Base-by-base conservation (phyloP, 2,329 filamentous ascomycete species). In the Pseudocercospora cruenta region DNA sequence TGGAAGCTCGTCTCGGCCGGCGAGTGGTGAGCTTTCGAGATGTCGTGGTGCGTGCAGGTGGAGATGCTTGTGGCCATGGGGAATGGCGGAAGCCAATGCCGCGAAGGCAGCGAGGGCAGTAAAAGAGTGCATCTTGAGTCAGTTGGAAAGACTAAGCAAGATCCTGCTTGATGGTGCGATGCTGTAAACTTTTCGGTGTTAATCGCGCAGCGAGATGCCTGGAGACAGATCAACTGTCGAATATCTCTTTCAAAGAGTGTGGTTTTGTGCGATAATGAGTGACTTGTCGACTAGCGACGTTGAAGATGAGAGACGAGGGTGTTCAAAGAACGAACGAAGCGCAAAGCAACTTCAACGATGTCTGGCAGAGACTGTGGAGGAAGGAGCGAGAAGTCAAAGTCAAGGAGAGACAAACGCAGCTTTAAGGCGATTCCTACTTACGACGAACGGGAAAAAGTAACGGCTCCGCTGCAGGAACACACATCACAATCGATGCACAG, bases 211-310 rank as follows among this genome's bases (percentile, higher is more conserved):
- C 21, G 36, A 28, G 39, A 58, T 63, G 45, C 51, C 58, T 60
- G 22, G 31, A 16, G 67, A 65, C 64, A 70, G 64, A 60, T 51
- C 64, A 57, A 60, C 39, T 49, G 53, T 33, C 31, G 45, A 33
- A 21, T 14, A 16, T 31, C 58, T 65, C 63, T 65, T 39, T 65
- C 51, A 62, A 65, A 57, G 65, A 64, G 64, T 61, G 65, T 64
- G 58, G 53, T 60, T 67, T 24, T 54, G 9, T 54, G 33, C 51
- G 60, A 49, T 47, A 65, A 67, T 7, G 69, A 69, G 58, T 71
- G 69, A 63, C 58, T n/a, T 58, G 69, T 71, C 69, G 67, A 67
- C 65, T 67, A 62, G 67, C 67, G 69, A 71, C 69, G 3, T 47
- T 26, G 22, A 39, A 16, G 66, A 62, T 59, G 63, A 67, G 58